Percentiles rank a stretch among this genome's conserved stretches.
Evolutionary conservation across 495 filamentous ascomycete species (phyloP).

Genomic region (Physcia stellaris): DNA sequence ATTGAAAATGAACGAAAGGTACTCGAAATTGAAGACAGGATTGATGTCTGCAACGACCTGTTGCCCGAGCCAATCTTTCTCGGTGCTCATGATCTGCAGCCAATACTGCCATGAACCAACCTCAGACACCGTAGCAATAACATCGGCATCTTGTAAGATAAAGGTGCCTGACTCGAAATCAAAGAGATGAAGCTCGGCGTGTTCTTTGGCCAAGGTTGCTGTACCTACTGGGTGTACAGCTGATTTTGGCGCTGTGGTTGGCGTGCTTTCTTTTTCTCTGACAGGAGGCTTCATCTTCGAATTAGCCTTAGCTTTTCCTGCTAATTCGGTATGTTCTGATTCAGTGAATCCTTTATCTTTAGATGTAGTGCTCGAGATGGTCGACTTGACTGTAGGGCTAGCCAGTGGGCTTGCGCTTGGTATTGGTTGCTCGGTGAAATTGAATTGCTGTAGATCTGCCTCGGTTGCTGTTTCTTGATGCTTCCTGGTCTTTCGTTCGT

Average conservation of each 20-base stretch:
- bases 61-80: slow-evolving; percentile 81
- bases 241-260: slow-evolving; percentile 43
- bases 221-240: slow-evolving; percentile 49
- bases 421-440: slow-evolving; percentile 64
- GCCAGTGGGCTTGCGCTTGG: slow-evolving; percentile 67
- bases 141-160: slow-evolving; percentile 58
- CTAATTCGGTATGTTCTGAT: slow-evolving; percentile 18
- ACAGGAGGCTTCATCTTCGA: slow-evolving; percentile 26
- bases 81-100: slow-evolving; percentile 69
- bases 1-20: slow-evolving; percentile 96
- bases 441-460: slow-evolving; percentile 65
- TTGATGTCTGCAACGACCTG: slow-evolving; percentile 80
- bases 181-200: slow-evolving; percentile 81
- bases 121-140: slow-evolving; percentile 71
- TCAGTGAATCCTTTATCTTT: slow-evolving; percentile 21
- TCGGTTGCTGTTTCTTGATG: slow-evolving; percentile 69
- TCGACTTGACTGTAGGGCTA: slow-evolving; percentile 43
- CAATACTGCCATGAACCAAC: slow-evolving; percentile 90
- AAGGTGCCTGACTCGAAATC: slow-evolving; percentile 79
- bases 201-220: slow-evolving; percentile 63
- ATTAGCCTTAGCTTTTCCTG: slow-evolving; percentile 30
- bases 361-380: slow-evolving; percentile 13
- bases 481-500: slow-evolving; percentile 83
- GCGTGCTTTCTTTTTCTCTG: slow-evolving; percentile 18
- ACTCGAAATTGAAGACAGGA: slow-evolving; percentile 98